Evolutionary conservation across 2,329 filamentous ascomycete genomes (phyloP).

Genomic region (Eurotiales sp.): DNA sequence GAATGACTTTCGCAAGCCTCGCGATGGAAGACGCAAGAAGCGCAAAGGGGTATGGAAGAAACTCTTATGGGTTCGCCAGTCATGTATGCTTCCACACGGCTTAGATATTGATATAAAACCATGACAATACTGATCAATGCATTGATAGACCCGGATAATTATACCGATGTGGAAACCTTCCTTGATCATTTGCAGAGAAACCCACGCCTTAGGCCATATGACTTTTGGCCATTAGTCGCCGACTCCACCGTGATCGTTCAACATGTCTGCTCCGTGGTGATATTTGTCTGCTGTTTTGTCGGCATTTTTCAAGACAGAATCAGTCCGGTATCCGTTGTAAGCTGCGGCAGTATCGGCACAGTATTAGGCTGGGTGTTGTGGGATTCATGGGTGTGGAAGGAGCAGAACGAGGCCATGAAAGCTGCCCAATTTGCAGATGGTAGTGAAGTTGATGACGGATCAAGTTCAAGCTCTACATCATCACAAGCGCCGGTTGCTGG

Average conservation of each 20-base stretch:
- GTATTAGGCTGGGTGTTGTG: constrained; percentile 85
- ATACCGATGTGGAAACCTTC: constrained; percentile 95
- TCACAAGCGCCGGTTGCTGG: constrained; percentile 26
- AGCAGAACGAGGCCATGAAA: constrained; percentile 50
- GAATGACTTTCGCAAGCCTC: constrained; percentile 47
- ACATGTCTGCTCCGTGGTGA: constrained; percentile 89
- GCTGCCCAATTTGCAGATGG: constrained; percentile 25
- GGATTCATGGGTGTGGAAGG: constrained; percentile 82
- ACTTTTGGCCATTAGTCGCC: constrained; percentile 95
- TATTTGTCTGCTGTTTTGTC: constrained; percentile 91
- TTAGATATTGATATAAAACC: neutral
- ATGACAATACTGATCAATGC: neutral
- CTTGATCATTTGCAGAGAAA: constrained; percentile 94
- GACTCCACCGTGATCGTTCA: constrained; percentile 96
- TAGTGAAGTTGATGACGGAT: constrained; percentile 35
- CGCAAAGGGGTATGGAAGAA: constrained; percentile 85
- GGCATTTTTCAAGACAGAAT: constrained; percentile 83
- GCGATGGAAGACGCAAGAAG: constrained; percentile 62
- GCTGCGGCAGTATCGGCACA: constrained; percentile 77
- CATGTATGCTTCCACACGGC: constrained; percentile 58
- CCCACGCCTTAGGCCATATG: constrained; percentile 87
- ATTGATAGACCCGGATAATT: constrained; percentile 87
- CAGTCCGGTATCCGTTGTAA: constrained; percentile 84
- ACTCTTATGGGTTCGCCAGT: constrained; percentile 95
- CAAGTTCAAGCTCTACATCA: constrained; percentile 37